Conservation (phyloP, 1,284 basidiomycete species). For the Cryptococcus sp. region DNA sequence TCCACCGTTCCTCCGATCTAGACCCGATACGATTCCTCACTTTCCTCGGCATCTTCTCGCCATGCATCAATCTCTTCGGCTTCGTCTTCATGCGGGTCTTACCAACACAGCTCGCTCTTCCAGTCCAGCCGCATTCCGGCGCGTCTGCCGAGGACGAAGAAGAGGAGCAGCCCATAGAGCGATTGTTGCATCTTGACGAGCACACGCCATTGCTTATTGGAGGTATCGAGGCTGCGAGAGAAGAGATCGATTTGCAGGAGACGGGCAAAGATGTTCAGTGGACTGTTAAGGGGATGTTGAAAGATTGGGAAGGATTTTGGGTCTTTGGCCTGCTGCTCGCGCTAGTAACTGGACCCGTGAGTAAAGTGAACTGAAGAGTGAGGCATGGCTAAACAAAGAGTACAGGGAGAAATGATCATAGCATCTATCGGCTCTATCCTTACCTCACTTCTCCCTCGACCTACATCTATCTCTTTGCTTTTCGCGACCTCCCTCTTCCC, state of each 20-base stretch:
- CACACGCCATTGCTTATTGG: constrained; percentile 51
- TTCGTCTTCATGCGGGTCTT: constrained; percentile 48
- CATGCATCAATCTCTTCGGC: constrained; percentile 46
- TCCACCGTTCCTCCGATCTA: constrained; percentile 35
- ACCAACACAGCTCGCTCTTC: constrained; percentile 12
- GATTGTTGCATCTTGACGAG: constrained; percentile 45
- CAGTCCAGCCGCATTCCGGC: neutral
- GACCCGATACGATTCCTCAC: constrained; percentile 43
- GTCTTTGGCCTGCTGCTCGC: constrained; percentile 46
- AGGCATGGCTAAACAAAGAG: neutral
- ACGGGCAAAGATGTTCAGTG: constrained; percentile 42
- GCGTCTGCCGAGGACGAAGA: constrained; percentile 13
- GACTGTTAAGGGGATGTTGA: constrained; percentile 37
- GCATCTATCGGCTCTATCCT: constrained; percentile 52
- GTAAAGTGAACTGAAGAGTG: constrained; percentile 3
- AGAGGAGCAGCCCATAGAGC: constrained; percentile 18
- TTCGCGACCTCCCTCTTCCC: constrained; percentile 11
- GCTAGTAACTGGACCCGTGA: constrained; percentile 49
- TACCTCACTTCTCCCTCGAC: constrained; percentile 45
- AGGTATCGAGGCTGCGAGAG: constrained; percentile 47
- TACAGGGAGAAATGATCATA: constrained; percentile 49
- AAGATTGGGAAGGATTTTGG: constrained; percentile 51
- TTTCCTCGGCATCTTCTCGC: constrained; percentile 54
- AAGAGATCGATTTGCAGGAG: constrained; percentile 42
- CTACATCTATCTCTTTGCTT: neutral